phyloP scores from a whole-genome alignment of 768 basidiomycete species.

The Pulveroboletus sp. region DNA sequence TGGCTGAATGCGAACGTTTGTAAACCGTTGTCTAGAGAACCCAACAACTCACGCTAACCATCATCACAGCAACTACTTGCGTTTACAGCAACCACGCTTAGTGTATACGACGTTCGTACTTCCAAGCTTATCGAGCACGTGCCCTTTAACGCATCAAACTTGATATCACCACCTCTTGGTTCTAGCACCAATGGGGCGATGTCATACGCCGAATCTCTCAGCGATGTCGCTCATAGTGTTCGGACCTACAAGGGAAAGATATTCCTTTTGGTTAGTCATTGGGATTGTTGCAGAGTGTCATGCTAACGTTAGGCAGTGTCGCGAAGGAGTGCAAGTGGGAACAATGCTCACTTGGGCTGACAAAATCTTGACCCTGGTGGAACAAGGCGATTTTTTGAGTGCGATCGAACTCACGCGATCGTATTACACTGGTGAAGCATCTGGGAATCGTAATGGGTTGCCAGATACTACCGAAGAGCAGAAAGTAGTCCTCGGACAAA shows the following conservation, averaged over 20 bases:
- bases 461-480: conserved; percentile 64
- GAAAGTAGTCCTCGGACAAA: conserved; percentile 64
- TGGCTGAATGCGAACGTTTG: conserved; percentile 90
- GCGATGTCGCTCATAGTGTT: conserved; percentile 66
- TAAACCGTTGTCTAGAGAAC: conserved; percentile 28
- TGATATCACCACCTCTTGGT: conserved; percentile 53
- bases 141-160: conserved; percentile 51
- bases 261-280: conserved; percentile 72
- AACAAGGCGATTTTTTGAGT: conserved; percentile 82
- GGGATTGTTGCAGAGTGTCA: neutral
- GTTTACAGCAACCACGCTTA: conserved; percentile 54
- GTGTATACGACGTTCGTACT: conserved; percentile 65
- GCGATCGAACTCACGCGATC: conserved; percentile 84
- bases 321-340: conserved; percentile 70
- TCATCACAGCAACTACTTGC: conserved; percentile 62
- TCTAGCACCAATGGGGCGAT: conserved; percentile 45
- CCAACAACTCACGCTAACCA: neutral
- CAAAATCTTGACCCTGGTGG: conserved; percentile 77
- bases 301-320: conserved; percentile 44
- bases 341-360: conserved; percentile 95
- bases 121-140: conserved; percentile 61
- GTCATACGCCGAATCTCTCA: conserved; percentile 47
- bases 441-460: conserved; percentile 85
- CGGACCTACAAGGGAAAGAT: conserved; percentile 87
- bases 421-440: conserved; percentile 77